These are phyloP conservation scores for Pisolithus orientalis DNA, from an alignment of 768 basidiomycete species.

Conservation along the genomic window DNA sequence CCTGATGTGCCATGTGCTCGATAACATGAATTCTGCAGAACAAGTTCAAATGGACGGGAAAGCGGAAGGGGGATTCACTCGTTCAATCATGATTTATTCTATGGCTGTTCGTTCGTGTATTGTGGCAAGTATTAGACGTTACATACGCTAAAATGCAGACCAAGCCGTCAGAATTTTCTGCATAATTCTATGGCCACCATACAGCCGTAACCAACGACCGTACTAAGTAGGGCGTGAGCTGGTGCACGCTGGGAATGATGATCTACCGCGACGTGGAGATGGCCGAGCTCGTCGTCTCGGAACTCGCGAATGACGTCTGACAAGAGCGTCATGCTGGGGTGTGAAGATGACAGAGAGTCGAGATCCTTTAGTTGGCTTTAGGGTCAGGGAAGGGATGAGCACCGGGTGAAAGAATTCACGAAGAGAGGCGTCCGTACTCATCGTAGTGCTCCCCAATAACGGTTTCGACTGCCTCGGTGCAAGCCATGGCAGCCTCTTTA, in stretches of 20 bases:
- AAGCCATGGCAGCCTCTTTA: slow-evolving; percentile 94
- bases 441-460: slow-evolving; percentile 98
- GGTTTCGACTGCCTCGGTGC: slow-evolving; percentile 96
- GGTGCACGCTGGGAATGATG: slow-evolving; percentile 86
- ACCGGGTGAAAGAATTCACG: not conserved
- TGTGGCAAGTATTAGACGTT: not conserved
- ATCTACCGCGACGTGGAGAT: slow-evolving; percentile 85
- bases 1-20: slow-evolving; percentile 15
- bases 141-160: not conserved
- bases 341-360: slow-evolving; percentile 52
- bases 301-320: slow-evolving; percentile 73
- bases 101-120: too few species aligned
- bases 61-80: slow-evolving; percentile 40
- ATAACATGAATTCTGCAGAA: slow-evolving; percentile 27
- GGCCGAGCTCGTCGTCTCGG: slow-evolving; percentile 91
- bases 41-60: slow-evolving; percentile 51
- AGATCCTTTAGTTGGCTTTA: slow-evolving; percentile 77
- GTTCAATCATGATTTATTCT: slow-evolving; percentile 16
- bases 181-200: slow-evolving; percentile 86
- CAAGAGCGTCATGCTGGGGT: slow-evolving; percentile 75
- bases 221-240: slow-evolving; percentile 84
- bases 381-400: slow-evolving; percentile 4
- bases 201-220: slow-evolving; percentile 79
- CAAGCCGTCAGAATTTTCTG: slow-evolving; percentile 58
- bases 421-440: slow-evolving; percentile 58